Conservation (phyloP, 2,329 filamentous ascomycete species). For the Clonostachys chloroleuca region DNA sequence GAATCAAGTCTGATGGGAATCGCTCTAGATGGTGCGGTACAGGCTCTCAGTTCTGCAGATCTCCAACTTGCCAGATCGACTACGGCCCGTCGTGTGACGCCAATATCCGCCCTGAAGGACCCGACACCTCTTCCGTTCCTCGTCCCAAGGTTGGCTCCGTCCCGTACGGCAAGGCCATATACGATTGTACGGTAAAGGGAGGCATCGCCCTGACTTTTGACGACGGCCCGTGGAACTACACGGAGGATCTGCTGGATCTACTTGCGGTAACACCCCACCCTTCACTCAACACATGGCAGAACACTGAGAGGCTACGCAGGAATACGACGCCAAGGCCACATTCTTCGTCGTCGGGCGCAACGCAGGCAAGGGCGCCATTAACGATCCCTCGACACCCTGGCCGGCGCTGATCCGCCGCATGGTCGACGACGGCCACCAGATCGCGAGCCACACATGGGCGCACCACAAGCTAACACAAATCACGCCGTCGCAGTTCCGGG, state of each 20-base stretch:
- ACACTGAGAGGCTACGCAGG: constrained; percentile 1
- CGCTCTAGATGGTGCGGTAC: constrained; percentile 46
- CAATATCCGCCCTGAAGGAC: constrained; percentile 45
- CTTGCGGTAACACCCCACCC: constrained; percentile 12
- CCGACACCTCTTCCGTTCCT: constrained; percentile 46
- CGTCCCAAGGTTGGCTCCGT: constrained; percentile 40
- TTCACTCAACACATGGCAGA: constrained; percentile 1
- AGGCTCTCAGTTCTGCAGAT: constrained; percentile 50
- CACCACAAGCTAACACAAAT: constrained; percentile 35
- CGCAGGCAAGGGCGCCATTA: constrained; percentile 34
- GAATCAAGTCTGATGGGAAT: too few species aligned
- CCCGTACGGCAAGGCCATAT: constrained; percentile 50
- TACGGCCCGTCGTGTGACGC: constrained; percentile 59
- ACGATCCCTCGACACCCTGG: constrained; percentile 27
- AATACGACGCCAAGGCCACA: constrained; percentile 28
- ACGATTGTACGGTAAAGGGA: constrained; percentile 22
- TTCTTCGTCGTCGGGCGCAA: constrained; percentile 29
- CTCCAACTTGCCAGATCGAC: constrained; percentile 57
- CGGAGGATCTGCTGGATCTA: constrained; percentile 30
- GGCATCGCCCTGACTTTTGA: constrained; percentile 39
- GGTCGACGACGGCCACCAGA: constrained; percentile 50
- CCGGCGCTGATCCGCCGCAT: constrained; percentile 34
- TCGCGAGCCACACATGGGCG: constrained; percentile 49
- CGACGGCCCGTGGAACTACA: constrained; percentile 38
- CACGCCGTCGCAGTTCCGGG: constrained; percentile 20